Conservation (phyloP, 345 rosid genomes). For the Kernera saxatilis region DNA sequence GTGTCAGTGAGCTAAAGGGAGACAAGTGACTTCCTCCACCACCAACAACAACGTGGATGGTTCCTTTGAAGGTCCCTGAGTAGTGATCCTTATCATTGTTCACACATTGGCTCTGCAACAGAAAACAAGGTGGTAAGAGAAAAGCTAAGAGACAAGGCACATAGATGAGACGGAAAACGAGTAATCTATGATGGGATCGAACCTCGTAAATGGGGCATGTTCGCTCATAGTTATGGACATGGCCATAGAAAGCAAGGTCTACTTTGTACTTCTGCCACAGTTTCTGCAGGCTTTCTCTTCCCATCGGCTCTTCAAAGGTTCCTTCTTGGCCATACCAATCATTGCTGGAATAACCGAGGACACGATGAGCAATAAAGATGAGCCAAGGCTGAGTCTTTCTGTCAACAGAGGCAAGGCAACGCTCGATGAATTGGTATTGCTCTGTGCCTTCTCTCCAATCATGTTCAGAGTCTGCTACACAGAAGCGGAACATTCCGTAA, state of each 20-base stretch:
- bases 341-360: slow-evolving; percentile 63
- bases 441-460: slow-evolving; percentile 85
- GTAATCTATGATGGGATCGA: neutral
- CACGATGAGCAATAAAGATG: slow-evolving; percentile 70
- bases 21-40: slow-evolving; percentile 82
- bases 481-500: slow-evolving; percentile 79
- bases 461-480: slow-evolving; percentile 73
- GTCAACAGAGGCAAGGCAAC: slow-evolving; percentile 64
- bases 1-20: slow-evolving; percentile 39
- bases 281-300: slow-evolving; percentile 68
- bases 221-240: slow-evolving; percentile 81
- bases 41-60: slow-evolving; percentile 87
- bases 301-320: slow-evolving; percentile 66
- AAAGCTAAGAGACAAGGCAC: neutral
- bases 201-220: slow-evolving; percentile 80
- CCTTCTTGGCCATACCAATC: slow-evolving; percentile 51
- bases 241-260: slow-evolving; percentile 74
- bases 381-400: slow-evolving; percentile 85
- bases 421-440: slow-evolving; percentile 58
- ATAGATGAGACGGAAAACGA: neutral
- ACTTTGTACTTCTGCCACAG: slow-evolving; percentile 89
- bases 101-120: slow-evolving; percentile 67
- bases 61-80: slow-evolving; percentile 62
- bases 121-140: neutral
- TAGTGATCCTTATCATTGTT: slow-evolving; percentile 46